These are phyloP conservation scores for Pythium utonaiense DNA, from an alignment of 352 stramenopile species.

Conservation along the genomic window DNA sequence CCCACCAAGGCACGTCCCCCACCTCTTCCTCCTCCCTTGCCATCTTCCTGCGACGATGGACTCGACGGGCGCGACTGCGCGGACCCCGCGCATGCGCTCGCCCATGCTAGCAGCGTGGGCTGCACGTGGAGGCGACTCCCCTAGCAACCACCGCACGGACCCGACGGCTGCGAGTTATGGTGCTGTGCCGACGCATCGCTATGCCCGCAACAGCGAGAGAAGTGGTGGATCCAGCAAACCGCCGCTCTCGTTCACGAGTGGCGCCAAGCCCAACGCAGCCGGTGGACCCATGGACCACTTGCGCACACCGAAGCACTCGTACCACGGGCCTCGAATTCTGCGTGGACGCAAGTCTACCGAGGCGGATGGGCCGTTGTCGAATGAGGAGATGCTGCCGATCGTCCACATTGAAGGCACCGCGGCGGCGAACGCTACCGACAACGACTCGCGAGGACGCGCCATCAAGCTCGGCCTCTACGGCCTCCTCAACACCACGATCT, in stretches of 20 bases:
- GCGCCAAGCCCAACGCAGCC: not conserved
- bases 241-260: constrained; percentile 13
- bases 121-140: constrained; percentile 25
- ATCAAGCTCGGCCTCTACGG: constrained; percentile 82
- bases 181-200: constrained; percentile 14
- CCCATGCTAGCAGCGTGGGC: constrained; percentile 13
- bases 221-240: not conserved
- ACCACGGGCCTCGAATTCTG: constrained; percentile 14
- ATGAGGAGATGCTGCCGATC: constrained; percentile 22
- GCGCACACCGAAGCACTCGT: constrained; percentile 27
- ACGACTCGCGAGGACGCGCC: constrained; percentile 16
- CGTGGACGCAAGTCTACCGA: not conserved
- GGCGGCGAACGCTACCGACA: not conserved
- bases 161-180: constrained; percentile 27
- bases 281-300: constrained; percentile 1
- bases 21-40: not conserved
- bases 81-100: constrained; percentile 54
- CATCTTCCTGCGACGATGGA: constrained; percentile 58
- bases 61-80: constrained; percentile 71
- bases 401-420: constrained; percentile 11
- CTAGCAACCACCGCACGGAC: constrained; percentile 24
- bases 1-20: too few relatives aligned
- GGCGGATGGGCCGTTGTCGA: not conserved
- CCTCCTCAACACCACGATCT: constrained; percentile 94
- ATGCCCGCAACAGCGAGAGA: constrained; percentile 2